Base-by-base conservation (phyloP, 192 early-diverging fungal species). In the Backusella morwellensis region DNA sequence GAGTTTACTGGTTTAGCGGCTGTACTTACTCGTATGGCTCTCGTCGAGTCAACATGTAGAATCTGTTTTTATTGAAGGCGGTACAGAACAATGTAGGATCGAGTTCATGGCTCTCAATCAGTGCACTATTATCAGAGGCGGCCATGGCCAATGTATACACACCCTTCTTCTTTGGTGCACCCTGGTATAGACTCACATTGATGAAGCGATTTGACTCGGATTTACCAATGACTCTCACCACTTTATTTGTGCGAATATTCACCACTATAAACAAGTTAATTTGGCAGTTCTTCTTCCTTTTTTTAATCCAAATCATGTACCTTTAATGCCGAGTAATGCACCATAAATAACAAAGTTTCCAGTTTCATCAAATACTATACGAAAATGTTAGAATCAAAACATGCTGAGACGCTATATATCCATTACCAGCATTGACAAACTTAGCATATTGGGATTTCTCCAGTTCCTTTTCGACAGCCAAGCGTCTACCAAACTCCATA, bases 401-500 rank as follows among this genome's bases (percentile, higher is more conserved):
- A 32, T 32, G 32, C 1, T 3, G 32, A 32, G 1, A 96, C 92
- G 88, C 78, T 36, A 41, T 32, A 66, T 59, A 47, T 63, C 23
- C 15, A 42, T 77, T 76, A 93, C 91, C 84, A 17, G 92, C 93
- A 84, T 95, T 97, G 44, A 86, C 85, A 35, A 83, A 82, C 8
- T 70, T 80, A 29, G 87, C 87, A 74, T 95, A 91, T 1, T 89
- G 82, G 0, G 93, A 87, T 68, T 94, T 95, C 59, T 92, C 88
- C 44, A 98, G 80, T 80, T 98, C 95, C 59, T 90, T 88, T 66
- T 99, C 98, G 11, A 93, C 85, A 1, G 96, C 96, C 56, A 98
- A 72, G 40, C 98, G 86, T 72, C 96, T 87, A 17, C 98, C 97
- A 88, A 99, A 98, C 80, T 99, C 98, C 97, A 99, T 99, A 74